These are phyloP conservation scores for Aspergillus viridinutans DNA, from an alignment of 2,329 filamentous ascomycete species.

Conservation along the genomic window DNA sequence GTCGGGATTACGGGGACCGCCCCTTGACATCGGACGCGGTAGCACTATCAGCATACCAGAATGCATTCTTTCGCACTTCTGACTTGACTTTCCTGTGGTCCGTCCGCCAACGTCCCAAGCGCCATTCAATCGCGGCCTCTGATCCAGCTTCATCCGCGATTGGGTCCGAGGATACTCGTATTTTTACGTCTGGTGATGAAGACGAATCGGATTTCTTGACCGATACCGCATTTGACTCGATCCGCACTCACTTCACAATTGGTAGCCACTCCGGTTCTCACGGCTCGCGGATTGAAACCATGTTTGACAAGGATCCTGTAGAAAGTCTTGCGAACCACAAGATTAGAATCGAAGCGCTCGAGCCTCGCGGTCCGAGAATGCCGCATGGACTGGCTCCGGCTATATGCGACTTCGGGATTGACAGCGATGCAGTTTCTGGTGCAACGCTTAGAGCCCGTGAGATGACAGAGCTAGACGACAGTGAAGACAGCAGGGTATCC, in stretches of 20 bases:
- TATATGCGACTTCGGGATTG: constrained; percentile 18
- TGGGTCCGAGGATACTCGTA: constrained; percentile 58
- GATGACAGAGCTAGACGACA: constrained; percentile 9
- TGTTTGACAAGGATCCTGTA: constrained; percentile 55
- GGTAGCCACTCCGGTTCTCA: constrained; percentile 50
- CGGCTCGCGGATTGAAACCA: constrained; percentile 58
- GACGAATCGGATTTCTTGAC: constrained; percentile 59
- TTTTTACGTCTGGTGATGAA: constrained; percentile 55
- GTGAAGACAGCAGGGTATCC: constrained; percentile 13
- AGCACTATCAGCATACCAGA: constrained; percentile 25
- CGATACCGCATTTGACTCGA: constrained; percentile 60
- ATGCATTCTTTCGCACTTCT: constrained; percentile 19
- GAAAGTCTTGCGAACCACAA: constrained; percentile 37
- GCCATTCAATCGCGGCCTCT: constrained; percentile 54
- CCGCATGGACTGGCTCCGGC: constrained; percentile 22
- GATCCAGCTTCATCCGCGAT: constrained; percentile 57
- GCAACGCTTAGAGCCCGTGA: constrained; percentile 11
- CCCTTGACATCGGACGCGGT: constrained; percentile 26
- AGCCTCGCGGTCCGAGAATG: constrained; percentile 44
- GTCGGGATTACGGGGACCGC: constrained; percentile 14
- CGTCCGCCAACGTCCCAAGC: constrained; percentile 42
- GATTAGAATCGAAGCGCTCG: constrained; percentile 45
- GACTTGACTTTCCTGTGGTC: constrained; percentile 18
- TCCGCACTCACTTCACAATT: constrained; percentile 56
- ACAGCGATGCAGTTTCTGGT: constrained; percentile 7